Conservation (phyloP, 495 filamentous ascomycete genomes). For the Glarea lozoyensis region DNA sequence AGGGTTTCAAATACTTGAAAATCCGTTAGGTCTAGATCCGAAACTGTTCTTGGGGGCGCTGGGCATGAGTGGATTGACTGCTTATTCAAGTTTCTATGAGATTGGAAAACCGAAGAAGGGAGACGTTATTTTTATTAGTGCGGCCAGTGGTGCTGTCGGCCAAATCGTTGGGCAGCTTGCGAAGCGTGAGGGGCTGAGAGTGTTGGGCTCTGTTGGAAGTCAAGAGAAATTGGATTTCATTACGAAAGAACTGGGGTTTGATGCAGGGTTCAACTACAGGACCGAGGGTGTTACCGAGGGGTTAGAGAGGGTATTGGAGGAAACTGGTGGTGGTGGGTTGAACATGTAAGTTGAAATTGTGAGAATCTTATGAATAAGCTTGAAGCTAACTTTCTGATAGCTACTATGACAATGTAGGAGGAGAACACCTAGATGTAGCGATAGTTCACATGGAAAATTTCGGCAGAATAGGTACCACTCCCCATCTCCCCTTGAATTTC, state of each 20-base stretch:
- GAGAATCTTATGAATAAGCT: too few species aligned
- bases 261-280: constrained; percentile 63
- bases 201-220: constrained; percentile 60
- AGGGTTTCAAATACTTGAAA: constrained; percentile 39
- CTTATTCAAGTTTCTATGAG: constrained; percentile 69
- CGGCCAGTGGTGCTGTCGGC: constrained; percentile 75
- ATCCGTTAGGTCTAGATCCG: constrained; percentile 51
- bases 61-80: constrained; percentile 82
- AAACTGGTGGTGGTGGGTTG: constrained; percentile 66
- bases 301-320: constrained; percentile 38
- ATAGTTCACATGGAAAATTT: constrained; percentile 55
- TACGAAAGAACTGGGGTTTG: constrained; percentile 53
- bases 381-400: too few species aligned
- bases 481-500: not conserved
- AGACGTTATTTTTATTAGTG: constrained; percentile 76
- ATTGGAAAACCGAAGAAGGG: constrained; percentile 81
- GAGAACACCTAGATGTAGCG: constrained; percentile 73
- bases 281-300: constrained; percentile 55
- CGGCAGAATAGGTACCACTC: constrained; percentile 47
- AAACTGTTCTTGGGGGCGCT: constrained; percentile 61
- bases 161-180: constrained; percentile 77
- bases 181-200: constrained; percentile 77
- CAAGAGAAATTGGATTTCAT: constrained; percentile 64
- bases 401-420: constrained; percentile 93
- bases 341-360: too few species aligned